Evolutionary conservation across 768 basidiomycete species (phyloP).

Genomic region (Tubosaeta sp.): DNA sequence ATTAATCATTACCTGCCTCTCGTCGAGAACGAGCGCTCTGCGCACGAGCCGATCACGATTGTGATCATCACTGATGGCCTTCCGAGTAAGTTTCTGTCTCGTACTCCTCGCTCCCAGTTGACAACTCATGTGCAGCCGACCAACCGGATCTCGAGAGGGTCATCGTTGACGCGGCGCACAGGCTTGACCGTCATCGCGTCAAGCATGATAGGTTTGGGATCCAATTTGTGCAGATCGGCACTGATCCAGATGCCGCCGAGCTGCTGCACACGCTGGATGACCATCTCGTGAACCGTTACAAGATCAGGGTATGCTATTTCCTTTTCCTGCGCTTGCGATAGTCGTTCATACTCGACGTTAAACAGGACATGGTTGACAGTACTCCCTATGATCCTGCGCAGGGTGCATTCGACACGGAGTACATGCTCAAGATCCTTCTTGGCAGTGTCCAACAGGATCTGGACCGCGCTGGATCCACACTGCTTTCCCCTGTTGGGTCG

Average conservation of each 20-base stretch:
- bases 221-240: conserved; percentile 46
- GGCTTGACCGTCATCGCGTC: conserved; percentile 34
- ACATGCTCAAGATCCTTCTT: conserved; percentile 34
- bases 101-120: neutral
- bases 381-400: conserved; percentile 34
- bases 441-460: conserved; percentile 21
- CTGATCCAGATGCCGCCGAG: conserved; percentile 34
- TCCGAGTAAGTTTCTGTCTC: conserved; percentile 31
- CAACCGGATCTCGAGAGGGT: conserved; percentile 23
- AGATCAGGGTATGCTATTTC: conserved; percentile 25
- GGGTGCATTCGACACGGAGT: conserved; percentile 31
- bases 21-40: conserved; percentile 25
- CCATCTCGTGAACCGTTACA: conserved; percentile 29
- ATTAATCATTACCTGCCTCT: conserved; percentile 34
- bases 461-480: conserved; percentile 8
- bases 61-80: conserved; percentile 39
- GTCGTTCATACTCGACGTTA: neutral
- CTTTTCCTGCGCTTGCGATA: neutral
- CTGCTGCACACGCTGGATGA: conserved; percentile 40
- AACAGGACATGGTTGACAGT: conserved; percentile 46
- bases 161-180: conserved; percentile 35
- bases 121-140: conserved; percentile 20
- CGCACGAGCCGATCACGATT: conserved; percentile 34
- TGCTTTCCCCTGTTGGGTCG: conserved; percentile 9
- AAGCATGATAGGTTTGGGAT: conserved; percentile 40